A percentile compares a stretch with the other conserved stretches of the same genome.
Conservation (phyloP, 345 rosid species). For the Laguncularia racemosa region DNA sequence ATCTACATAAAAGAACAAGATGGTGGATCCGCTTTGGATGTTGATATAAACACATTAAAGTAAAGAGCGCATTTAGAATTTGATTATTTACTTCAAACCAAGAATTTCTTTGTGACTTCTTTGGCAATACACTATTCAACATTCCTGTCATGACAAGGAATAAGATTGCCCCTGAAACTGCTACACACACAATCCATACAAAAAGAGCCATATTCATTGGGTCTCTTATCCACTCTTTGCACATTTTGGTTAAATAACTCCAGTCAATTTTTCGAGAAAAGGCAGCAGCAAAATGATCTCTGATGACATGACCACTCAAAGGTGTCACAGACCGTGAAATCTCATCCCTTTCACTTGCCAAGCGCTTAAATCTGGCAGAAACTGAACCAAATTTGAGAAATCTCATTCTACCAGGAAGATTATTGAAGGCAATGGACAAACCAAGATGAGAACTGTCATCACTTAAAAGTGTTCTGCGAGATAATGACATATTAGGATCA, state of each 20-base stretch:
- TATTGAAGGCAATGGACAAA: slow-evolving; percentile 13
- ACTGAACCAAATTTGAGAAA: slow-evolving; percentile 63
- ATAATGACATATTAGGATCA: slow-evolving; percentile 32
- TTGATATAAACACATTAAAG: slow-evolving; percentile 90
- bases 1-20: slow-evolving; percentile 73
- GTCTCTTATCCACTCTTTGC: slow-evolving; percentile 63
- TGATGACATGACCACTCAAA: slow-evolving; percentile 36
- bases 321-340: slow-evolving; percentile 54
- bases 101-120: slow-evolving; percentile 58
- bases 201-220: slow-evolving; percentile 87
- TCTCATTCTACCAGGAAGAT: slow-evolving; percentile 26
- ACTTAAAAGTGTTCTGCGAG: slow-evolving; percentile 35
- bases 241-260: slow-evolving; percentile 40
- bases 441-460: slow-evolving; percentile 22
- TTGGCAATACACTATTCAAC: slow-evolving; percentile 61
- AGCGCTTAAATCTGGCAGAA: slow-evolving; percentile 52
- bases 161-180: slow-evolving; percentile 83
- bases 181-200: slow-evolving; percentile 63
- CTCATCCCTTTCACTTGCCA: slow-evolving; percentile 61
- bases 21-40: slow-evolving; percentile 90
- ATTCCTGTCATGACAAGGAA: slow-evolving; percentile 97
- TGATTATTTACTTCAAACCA: slow-evolving; percentile 98
- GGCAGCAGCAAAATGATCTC: slow-evolving; percentile 51
- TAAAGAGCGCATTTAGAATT: slow-evolving; percentile 82
- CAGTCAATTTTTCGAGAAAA: slow-evolving; percentile 63